Evolutionary conservation across 352 stramenopile species (phyloP).

Genomic region (Pythium aphanidermatum): DNA sequence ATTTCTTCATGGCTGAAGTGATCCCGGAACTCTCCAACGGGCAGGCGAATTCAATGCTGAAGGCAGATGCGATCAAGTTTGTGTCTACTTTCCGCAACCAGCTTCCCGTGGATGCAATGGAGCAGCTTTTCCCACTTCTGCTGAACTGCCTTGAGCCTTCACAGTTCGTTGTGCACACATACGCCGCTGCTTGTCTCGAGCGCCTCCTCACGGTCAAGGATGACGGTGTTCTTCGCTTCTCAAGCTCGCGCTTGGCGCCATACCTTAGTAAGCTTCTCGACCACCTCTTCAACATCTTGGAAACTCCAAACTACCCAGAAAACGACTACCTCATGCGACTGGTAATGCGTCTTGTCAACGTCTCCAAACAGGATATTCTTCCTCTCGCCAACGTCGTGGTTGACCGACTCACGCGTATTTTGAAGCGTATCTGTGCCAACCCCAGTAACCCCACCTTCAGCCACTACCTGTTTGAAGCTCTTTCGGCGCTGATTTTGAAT

Average conservation of each 20-base stretch:
- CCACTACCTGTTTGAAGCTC: conserved; percentile 99
- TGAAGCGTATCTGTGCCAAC: conserved; percentile 96
- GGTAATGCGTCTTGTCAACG: conserved; percentile 93
- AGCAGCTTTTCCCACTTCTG: conserved; percentile 91
- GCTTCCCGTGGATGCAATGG: conserved; percentile 89
- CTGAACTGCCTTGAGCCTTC: conserved; percentile 77
- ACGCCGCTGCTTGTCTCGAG: conserved; percentile 95
- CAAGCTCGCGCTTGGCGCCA: conserved; percentile 82
- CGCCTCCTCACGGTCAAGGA: conserved; percentile 95
- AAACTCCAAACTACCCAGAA: conserved; percentile 90
- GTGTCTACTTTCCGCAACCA: conserved; percentile 98
- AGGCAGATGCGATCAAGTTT: conserved; percentile 98
- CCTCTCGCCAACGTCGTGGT: conserved; percentile 92
- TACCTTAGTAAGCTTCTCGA: conserved; percentile 92
- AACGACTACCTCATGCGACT: conserved; percentile 99
- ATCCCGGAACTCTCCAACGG: conserved; percentile 89
- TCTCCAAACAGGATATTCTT: conserved; percentile 91
- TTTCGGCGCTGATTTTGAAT: conserved; percentile 94
- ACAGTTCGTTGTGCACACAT: conserved; percentile 97
- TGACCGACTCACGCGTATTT: conserved; percentile 89
- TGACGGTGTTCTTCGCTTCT: conserved; percentile 55
- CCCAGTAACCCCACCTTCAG: conserved; percentile 98
- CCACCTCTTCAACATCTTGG: conserved; percentile 95
- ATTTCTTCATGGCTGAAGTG: conserved; percentile 94
- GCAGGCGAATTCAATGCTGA: conserved; percentile 90